Conservation (phyloP, 768 basidiomycete genomes). For the Russula sp. region DNA sequence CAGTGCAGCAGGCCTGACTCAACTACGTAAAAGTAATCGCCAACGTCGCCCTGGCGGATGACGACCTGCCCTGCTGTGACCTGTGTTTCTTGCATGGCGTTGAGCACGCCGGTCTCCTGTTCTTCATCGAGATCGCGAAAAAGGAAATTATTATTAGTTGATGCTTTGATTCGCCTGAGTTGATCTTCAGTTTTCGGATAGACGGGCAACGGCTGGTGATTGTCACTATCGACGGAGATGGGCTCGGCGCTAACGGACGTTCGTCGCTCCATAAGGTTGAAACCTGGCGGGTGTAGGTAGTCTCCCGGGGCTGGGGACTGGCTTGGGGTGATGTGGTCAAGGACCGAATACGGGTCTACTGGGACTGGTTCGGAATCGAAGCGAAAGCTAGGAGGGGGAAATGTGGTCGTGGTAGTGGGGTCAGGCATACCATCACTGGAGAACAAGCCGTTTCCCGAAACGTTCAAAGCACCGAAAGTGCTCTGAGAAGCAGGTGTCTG, state of each 20-base stretch:
- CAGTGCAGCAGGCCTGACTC: conserved; percentile 84
- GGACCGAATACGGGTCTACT: conserved; percentile 37
- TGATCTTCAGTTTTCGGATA: conserved; percentile 80
- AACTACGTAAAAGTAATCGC: conserved; percentile 97
- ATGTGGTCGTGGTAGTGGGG: conserved; percentile 24
- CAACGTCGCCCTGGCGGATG: conserved; percentile 94
- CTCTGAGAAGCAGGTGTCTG: conserved; percentile 50
- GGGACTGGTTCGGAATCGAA: conserved; percentile 52
- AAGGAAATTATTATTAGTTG: conserved; percentile 85
- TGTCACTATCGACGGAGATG: conserved; percentile 69
- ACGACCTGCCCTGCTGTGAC: conserved; percentile 77
- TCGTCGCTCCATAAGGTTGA: conserved; percentile 82
- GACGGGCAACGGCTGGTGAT: conserved; percentile 64
- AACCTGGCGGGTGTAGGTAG: conserved; percentile 65
- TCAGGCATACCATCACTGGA: conserved; percentile 37
- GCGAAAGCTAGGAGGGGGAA: conserved; percentile 49
- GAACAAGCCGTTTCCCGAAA: conserved; percentile 74
- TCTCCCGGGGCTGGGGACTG: conserved; percentile 44
- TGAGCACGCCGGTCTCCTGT: conserved; percentile 86
- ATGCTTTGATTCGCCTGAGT: conserved; percentile 77
- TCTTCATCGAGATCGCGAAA: conserved; percentile 97
- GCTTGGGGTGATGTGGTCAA: conserved; percentile 29
- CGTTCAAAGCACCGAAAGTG: conserved; percentile 75
- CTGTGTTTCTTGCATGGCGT: conserved; percentile 88
- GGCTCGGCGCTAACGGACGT: conserved; percentile 96